Base-by-base conservation (phyloP, 345 rosid genomes). In the Eucalyptus fibrosa region DNA sequence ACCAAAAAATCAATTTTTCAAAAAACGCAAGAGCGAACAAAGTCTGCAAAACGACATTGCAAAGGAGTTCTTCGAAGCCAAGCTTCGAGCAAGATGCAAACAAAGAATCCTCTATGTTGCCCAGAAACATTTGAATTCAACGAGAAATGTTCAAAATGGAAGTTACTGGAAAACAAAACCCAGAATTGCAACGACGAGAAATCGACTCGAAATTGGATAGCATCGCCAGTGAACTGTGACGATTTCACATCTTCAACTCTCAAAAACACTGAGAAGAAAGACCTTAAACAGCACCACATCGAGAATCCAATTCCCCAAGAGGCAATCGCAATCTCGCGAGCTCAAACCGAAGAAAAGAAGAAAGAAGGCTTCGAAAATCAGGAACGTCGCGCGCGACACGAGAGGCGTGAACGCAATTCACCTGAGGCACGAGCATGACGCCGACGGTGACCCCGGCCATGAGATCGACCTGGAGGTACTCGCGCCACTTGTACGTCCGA, bases 361-460 rank as follows among this genome's bases (percentile, higher is more conserved):
- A 65, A 40, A 37, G 45, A 11, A 72, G 45, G 82, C 82, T 44
- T 44, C 47, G 47, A 77, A 77, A 21, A 77, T 21, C 83, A 77
- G 83, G 83, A 77, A 37, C 47, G 28, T 37, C 26, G 83, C 83
- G 24, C 16, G 28, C 47, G 83, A 32, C 82, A 62, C 44, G 67
- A 6, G 16, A 8, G 32, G 51, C 14, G 53, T n/a, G 37, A 21
- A 51, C 9, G 86, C 26, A 88, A 91, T 28, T 92, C 86, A 97
- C 99, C 99, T 98, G 99, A 21, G 99, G 99, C n/a, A 98, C 99
- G 59, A 98, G 99, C 99, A 98, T 98, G 86, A 98, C 86, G 51
- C 98, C 99, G 90, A 96, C 97, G 92, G 99, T 97, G 89, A 92
- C 87, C 30, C 99, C 99, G 32, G 99, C 99, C 96, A 96, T 93